Evolutionary conservation across 441 rosid species (phyloP).

Genomic region (Adansonia rubrostipa): DNA sequence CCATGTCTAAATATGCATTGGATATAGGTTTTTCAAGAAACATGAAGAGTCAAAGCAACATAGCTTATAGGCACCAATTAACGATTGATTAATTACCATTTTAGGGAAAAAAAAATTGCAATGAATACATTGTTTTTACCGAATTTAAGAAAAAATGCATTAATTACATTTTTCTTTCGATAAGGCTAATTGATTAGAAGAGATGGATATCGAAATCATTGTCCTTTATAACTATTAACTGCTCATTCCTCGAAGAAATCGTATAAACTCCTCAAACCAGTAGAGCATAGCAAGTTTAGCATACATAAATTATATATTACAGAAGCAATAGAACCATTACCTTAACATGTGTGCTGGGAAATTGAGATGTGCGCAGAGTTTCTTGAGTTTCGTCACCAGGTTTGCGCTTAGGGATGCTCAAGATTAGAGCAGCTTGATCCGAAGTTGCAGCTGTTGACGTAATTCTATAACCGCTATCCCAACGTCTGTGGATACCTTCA

Average conservation of each 20-base stretch:
- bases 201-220: background rate
- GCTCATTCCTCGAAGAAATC: background rate
- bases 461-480: constrained; percentile 93
- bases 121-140: no score
- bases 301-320: no score
- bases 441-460: constrained; percentile 94
- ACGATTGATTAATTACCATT: no score
- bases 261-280: background rate
- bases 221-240: background rate
- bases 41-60: background rate
- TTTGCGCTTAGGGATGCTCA: constrained; percentile 93
- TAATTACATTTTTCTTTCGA: background rate
- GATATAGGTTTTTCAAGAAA: no score
- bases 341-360: constrained; percentile 98
- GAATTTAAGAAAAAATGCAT: no score
- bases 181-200: background rate
- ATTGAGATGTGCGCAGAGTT: constrained; percentile 93
- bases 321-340: constrained; percentile 37
- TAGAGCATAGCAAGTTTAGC: background rate
- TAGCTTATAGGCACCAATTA: background rate
- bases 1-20: no score
- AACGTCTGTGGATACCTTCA: constrained; percentile 96
- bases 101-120: no score
- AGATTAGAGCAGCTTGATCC: constrained; percentile 92
- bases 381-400: constrained; percentile 95